Base-by-base conservation (phyloP, 2,329 filamentous ascomycete genomes). In the Tothia fuscella region DNA sequence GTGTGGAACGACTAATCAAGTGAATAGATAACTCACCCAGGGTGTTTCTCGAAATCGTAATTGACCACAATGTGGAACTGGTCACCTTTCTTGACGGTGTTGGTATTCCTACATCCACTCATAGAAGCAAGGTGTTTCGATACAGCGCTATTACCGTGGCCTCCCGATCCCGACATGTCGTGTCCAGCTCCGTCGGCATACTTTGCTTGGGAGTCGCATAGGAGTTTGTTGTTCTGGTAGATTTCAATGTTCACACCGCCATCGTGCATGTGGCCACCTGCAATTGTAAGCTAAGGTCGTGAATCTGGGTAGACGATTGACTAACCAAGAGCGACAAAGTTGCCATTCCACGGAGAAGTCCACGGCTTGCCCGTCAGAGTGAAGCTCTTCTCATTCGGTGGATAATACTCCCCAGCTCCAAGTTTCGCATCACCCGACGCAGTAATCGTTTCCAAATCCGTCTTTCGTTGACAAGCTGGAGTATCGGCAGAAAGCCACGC, bases 221-320 rank as follows among this genome's bases (percentile, higher is more conserved):
- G 12, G 24, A 40, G 10, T 17, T 40, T 38, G 21, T 40, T 17
- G 24, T 40, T 40, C 14, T 35, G 21, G 37, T 38, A 35, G 12
- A 40, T 37, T 6, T 38, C 22, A 21, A 40, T 35, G 19, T 21
- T 34, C 7, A 35, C 26, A 6, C 37, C 37, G 12, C 37, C 37
- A 21, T 40, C 37, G 24, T 40, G 37, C 13, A 40, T 22, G 20
- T 38, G 32, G 16, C 17, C 3, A 6, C 31, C 31, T 29, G 9
- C 9, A 29, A n/a, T 29, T 7, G 7, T 9, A 10, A 7, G 17
- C 9, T 34, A 28, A 6, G 16, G 3, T 40, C 25, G 3, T 21
- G 9, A 24, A 26, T n/a, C 7, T 4, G 3, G n/a, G 5, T 9
- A 19, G 19, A 24, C 25, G 3, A 17, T 26, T 20, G 7, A 38